phyloP scores from a whole-genome alignment of 176 grass and related monocot species.

The Hordeum vulgare region MorexV3_pseudomolecules_assembly NC_058522.1:498007897-498008396 shows the following conservation, averaged over 20 bases:
- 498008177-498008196: constrained; percentile 1
- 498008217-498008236: neutral
- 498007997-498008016: constrained; percentile 63
- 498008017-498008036: constrained; percentile 86
- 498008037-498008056: constrained; percentile 72
- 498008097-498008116: neutral
- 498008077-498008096: neutral
- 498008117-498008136: constrained; percentile 16
- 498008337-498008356: neutral
- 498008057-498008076: constrained; percentile 16
- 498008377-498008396: neutral
- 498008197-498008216: neutral
- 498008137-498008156: neutral
- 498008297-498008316: neutral
- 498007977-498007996: constrained; percentile 63
- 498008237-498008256: neutral
- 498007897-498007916: neutral
- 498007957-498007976: neutral
- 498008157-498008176: neutral
- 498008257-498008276: neutral
- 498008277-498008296: neutral
- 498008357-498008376: neutral
- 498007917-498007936: neutral
- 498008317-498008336: neutral
- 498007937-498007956: neutral